Conservation (phyloP, 768 basidiomycete species). For the Tulasnella sp. region DNA sequence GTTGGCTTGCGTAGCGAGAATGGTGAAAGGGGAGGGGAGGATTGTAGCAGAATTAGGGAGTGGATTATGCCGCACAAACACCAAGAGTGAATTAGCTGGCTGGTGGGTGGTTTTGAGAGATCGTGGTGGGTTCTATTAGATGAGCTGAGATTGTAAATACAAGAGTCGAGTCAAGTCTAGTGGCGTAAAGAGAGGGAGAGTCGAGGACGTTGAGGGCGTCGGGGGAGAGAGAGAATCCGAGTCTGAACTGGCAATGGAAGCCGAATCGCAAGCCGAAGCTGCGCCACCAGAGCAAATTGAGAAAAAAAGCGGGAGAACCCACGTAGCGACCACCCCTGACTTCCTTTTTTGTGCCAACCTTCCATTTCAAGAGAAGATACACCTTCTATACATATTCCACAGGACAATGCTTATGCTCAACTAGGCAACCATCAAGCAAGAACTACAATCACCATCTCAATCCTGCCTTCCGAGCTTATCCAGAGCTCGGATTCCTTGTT, state of each 20-base stretch:
- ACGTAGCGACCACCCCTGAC: neutral
- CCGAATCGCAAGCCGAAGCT: neutral
- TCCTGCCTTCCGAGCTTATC: conserved; percentile 71
- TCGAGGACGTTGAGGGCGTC: neutral
- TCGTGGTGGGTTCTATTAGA: neutral
- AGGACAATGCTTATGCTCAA: neutral
- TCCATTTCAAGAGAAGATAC: neutral
- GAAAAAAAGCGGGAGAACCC: neutral
- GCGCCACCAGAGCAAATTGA: neutral
- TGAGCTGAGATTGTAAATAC: neutral
- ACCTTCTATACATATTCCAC: neutral
- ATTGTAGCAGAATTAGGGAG: neutral
- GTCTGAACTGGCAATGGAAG: neutral
- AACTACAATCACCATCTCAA: neutral
- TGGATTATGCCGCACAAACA: neutral
- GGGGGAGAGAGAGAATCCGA: neutral
- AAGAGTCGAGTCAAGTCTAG: neutral
- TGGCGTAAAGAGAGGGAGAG: neutral
- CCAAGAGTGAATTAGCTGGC: neutral
- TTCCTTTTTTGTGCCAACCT: neutral
- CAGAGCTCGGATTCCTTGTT: conserved; percentile 68
- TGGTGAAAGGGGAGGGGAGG: neutral
- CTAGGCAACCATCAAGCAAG: neutral
- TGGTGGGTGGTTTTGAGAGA: neutral
- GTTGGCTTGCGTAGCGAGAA: neutral